Conservation (phyloP, 2,329 filamentous ascomycete species). For the Penicillium frequentans region DNA sequence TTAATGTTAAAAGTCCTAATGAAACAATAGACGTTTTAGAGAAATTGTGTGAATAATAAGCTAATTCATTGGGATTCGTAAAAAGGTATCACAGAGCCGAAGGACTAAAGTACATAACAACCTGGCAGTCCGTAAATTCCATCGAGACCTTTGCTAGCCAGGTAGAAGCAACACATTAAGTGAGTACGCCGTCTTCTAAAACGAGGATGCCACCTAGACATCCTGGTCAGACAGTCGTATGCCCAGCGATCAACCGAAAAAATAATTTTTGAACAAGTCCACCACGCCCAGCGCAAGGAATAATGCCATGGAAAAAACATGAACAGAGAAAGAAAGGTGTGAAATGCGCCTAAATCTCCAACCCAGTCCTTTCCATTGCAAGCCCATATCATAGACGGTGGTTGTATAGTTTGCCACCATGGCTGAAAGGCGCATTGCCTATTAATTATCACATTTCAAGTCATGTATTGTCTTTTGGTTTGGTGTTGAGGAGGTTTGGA, state of each 20-base stretch:
- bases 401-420: background rate
- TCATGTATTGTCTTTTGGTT: background rate
- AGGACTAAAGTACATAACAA: background rate
- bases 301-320: slow-evolving; percentile 18
- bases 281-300: slow-evolving; percentile 21
- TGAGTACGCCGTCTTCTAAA: background rate
- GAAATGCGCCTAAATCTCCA: slow-evolving; percentile 10
- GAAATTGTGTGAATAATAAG: background rate
- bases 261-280: slow-evolving; percentile 8
- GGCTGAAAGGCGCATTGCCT: background rate
- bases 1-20: too few species aligned
- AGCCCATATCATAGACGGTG: background rate
- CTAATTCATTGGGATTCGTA: slow-evolving; percentile 11
- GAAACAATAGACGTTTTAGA: background rate
- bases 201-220: background rate
- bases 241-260: background rate
- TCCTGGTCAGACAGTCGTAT: background rate
- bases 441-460: background rate
- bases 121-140: slow-evolving; percentile 1
- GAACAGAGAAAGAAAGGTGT: slow-evolving; percentile 20
- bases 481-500: background rate
- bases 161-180: background rate
- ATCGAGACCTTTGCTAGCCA: background rate
- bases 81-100: slow-evolving; percentile 1
- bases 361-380: background rate